Percentiles rank a stretch among this genome's conserved stretches.
Conservation (phyloP, 306 rosid species). For the Elaeagnus macrophylla region DNA sequence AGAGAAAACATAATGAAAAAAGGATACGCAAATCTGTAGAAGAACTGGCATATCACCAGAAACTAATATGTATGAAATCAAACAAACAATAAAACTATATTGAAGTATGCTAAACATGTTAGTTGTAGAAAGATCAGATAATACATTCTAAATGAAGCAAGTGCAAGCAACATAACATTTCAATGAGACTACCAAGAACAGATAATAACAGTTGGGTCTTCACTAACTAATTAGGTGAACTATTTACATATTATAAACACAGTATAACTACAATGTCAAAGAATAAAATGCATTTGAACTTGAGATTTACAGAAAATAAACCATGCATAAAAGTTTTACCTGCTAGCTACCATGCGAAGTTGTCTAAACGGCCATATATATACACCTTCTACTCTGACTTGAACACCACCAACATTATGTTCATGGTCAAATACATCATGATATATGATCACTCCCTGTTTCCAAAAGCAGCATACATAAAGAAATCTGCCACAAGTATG, state of each 20-base stretch:
- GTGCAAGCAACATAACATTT: not conserved
- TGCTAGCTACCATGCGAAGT: constrained; percentile 91
- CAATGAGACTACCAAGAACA: too few species aligned
- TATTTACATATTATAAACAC: not conserved
- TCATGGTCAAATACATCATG: constrained; percentile 80
- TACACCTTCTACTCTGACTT: constrained; percentile 96
- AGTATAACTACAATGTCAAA: not conserved
- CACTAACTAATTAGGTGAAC: not conserved
- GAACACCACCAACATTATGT: constrained; percentile 75
- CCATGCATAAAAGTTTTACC: constrained; percentile 32
- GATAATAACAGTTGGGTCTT: not conserved
- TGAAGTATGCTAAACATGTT: not conserved
- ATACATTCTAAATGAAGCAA: not conserved
- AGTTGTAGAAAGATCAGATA: not conserved
- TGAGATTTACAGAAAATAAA: constrained; percentile 2
- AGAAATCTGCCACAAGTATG: not conserved
- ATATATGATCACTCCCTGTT: constrained; percentile 80
- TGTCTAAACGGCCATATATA: constrained; percentile 98
- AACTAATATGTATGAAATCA: too few species aligned
- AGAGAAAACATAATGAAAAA: not conserved
- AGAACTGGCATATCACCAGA: not conserved
- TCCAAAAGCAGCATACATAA: constrained; percentile 19
- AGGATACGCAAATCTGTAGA: not conserved
- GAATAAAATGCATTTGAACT: not conserved
- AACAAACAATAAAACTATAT: not conserved